Evolutionary conservation across 352 stramenopile genomes (phyloP), one percentile per base, ranked within the genome.

Genomic region (Globisporangium carolinianum): DNA sequence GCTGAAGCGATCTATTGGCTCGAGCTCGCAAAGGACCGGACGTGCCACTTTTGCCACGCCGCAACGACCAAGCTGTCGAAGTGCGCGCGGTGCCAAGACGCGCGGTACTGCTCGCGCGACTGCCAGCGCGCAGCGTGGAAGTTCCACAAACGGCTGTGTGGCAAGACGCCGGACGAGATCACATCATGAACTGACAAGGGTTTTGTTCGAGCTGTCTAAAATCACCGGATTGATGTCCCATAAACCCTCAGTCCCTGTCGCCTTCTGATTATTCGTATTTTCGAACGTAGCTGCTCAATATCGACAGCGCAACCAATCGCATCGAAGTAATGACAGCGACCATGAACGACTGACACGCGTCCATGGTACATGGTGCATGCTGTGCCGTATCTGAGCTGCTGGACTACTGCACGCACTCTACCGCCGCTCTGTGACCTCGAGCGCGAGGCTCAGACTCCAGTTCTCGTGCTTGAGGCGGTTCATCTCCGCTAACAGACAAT

Each of bases 71-170:
- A 89, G 56, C 65, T 94, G 5, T 67, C 74, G 38, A 66, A 66
- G 24, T 94, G 84, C 62, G 68, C 82, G 18, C 79, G 76, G 24
- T 94, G 84, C 58, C 65, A 71, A 1, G 72, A 86, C 18, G 80
- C 74, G 15, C 73, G 76, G 49, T 94, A 94, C 60, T 94, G 84
- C 67, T 94, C 84, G 4, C 73, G 81, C n/a, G 77, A 83, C 8
- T 94, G 84, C 62, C 84, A 94, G 61, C 87, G 86, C 61, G 62
- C 61, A 0, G 84, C 79, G 5, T 94, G 84, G 84, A 86, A 74
- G 60, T 53, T 90, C 12, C 84, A 92, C 62, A 94, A 94, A 62
- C 78, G 64, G 37, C 49, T 90, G 24, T 94, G 82, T 50, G 73
- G 71, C 24, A 87, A 87, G 59, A 71, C 72, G 0, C 52, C 58